Evolutionary conservation across 768 basidiomycete genomes (phyloP).

Genomic region (Agrocybe pediades): DNA sequence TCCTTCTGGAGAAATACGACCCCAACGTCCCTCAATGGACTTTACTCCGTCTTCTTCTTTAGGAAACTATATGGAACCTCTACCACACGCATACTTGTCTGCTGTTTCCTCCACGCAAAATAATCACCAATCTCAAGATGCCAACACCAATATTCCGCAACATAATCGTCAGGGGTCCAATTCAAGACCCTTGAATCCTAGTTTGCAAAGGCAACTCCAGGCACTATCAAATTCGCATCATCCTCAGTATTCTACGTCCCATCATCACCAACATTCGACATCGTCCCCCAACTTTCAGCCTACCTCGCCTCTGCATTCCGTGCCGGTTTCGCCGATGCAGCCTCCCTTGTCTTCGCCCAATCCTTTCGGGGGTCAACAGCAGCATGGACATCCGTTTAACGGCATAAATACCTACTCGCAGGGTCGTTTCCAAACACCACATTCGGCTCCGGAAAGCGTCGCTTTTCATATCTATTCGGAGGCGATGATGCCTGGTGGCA

Average conservation of each 20-base stretch:
- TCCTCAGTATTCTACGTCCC: slow-evolving; percentile 10
- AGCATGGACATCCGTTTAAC: background rate
- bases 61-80: slow-evolving; percentile 25
- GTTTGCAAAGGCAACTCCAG: slow-evolving; percentile 18
- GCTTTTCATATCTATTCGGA: slow-evolving; percentile 49
- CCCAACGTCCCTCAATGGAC: slow-evolving; percentile 54
- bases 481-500: slow-evolving; percentile 3
- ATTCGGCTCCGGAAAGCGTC: slow-evolving; percentile 74
- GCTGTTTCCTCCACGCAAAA: slow-evolving; percentile 5
- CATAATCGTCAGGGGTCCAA: slow-evolving; percentile 11
- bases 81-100: slow-evolving; percentile 25
- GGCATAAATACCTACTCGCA: slow-evolving; percentile 4
- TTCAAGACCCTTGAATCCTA: background rate
- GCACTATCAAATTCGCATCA: slow-evolving; percentile 13
- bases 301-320: slow-evolving; percentile 10
- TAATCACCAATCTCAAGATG: slow-evolving; percentile 3
- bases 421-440: slow-evolving; percentile 19
- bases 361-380: background rate
- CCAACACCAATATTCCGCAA: slow-evolving; percentile 4
- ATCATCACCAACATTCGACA: slow-evolving; percentile 6
- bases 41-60: slow-evolving; percentile 47
- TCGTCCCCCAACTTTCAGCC: slow-evolving; percentile 7
- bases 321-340: slow-evolving; percentile 15
- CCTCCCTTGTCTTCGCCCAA: slow-evolving; percentile 1
- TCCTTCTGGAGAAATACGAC: slow-evolving; percentile 66